A percentile compares a stretch with the other conserved stretches of the same genome.
phyloP scores from a whole-genome alignment of 805 yeast genomes.

The Lipomyces sp. region DNA sequence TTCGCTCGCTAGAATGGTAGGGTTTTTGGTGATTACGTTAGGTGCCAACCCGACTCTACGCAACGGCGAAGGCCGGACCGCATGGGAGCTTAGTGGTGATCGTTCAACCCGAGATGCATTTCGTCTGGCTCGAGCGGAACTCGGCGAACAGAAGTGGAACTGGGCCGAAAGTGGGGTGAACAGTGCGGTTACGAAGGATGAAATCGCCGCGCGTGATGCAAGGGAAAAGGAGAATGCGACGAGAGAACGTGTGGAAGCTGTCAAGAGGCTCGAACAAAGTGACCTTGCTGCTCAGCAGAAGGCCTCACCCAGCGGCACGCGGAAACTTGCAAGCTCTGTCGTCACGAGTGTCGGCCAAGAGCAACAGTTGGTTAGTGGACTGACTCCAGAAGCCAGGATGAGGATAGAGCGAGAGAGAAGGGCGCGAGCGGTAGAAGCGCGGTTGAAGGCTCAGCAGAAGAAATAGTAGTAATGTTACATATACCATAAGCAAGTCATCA shows the following conservation, averaged over 20 bases:
- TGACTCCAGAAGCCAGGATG: conserved; percentile 74
- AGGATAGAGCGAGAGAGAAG: conserved; percentile 90
- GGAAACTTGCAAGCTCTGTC: conserved; percentile 37
- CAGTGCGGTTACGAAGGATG: conserved; percentile 50
- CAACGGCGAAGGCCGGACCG: conserved; percentile 62
- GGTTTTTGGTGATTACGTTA: conserved; percentile 61
- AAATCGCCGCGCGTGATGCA: conserved; percentile 41
- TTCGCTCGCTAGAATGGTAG: conserved; percentile 70
- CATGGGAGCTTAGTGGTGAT: conserved; percentile 68
- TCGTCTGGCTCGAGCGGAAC: conserved; percentile 64
- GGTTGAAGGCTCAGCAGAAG: conserved; percentile 45
- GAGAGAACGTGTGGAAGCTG: conserved; percentile 37
- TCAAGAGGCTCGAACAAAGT: conserved; percentile 35
- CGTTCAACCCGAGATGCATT: conserved; percentile 54
- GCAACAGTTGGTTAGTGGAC: conserved; percentile 48
- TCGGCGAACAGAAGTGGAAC: conserved; percentile 72
- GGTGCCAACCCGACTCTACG: conserved; percentile 70
- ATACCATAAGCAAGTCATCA: background rate
- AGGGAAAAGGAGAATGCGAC: conserved; percentile 26
- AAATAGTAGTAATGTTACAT: background rate
- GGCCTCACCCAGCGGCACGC: background rate
- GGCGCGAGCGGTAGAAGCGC: conserved; percentile 94
- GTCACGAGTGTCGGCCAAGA: conserved; percentile 38
- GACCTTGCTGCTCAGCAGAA: conserved; percentile 25
- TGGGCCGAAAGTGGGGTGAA: conserved; percentile 76